phyloP scores from a whole-genome alignment of 2,329 filamentous ascomycete species.

The Bertia moriformis region DNA sequence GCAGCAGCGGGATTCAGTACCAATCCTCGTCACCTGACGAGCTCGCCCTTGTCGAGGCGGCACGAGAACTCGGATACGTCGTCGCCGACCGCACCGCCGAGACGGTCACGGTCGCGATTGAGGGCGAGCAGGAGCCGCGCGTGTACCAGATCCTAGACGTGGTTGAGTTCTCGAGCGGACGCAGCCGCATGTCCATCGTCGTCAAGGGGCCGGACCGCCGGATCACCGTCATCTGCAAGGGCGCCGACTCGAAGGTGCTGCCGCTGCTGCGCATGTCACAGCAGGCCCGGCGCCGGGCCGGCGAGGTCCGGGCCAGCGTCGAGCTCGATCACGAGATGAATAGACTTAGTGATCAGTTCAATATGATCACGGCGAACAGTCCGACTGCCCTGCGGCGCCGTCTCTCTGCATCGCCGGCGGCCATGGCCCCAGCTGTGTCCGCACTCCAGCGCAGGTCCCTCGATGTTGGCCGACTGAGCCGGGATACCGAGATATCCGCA shows the following conservation, averaged over 20 bases:
- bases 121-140: conserved; percentile 13
- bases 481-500: too few relatives aligned
- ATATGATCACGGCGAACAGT: conserved; percentile 38
- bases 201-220: conserved; percentile 73
- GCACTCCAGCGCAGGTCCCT: neutral
- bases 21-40: conserved; percentile 87
- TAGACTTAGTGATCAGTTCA: conserved; percentile 37
- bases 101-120: conserved; percentile 33
- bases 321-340: conserved; percentile 41
- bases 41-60: conserved; percentile 69
- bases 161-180: conserved; percentile 78
- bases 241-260: conserved; percentile 72
- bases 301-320: conserved; percentile 44
- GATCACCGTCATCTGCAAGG: conserved; percentile 77
- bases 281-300: conserved; percentile 64
- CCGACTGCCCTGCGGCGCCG: conserved; percentile 10
- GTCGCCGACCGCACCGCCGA: conserved; percentile 61
- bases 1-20: conserved; percentile 60
- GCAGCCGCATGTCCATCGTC: conserved; percentile 83
- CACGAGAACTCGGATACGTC: conserved; percentile 70
- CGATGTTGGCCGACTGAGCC: neutral
- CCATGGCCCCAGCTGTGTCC: neutral
- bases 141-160: conserved; percentile 70
- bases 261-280: conserved; percentile 60
- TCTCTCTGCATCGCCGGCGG: neutral